phyloP scores from a whole-genome alignment of 2,329 filamentous ascomycete genomes.

The Apiospora koreana region DNA sequence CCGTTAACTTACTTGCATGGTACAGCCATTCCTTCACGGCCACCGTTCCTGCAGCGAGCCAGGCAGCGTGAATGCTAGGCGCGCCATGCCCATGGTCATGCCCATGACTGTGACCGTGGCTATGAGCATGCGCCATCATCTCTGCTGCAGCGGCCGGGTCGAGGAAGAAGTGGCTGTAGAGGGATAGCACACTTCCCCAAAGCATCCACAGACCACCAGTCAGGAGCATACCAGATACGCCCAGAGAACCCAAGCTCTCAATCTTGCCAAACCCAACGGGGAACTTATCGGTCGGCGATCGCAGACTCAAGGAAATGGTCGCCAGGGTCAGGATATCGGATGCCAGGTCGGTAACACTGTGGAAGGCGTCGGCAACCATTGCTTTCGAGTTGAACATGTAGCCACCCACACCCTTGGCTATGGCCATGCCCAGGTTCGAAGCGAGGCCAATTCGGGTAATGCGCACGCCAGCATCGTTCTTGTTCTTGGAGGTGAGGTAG shows the following conservation, averaged over 20 bases:
- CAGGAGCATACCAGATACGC: conserved; percentile 88
- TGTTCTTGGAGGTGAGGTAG: conserved; percentile 79
- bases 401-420: conserved; percentile 89
- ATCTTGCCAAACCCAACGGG: conserved; percentile 95
- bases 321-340: conserved; percentile 93
- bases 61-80: conserved; percentile 91
- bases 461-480: conserved; percentile 88
- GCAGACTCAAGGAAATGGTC: conserved; percentile 91
- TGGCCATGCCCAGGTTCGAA: conserved; percentile 91
- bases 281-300: conserved; percentile 79
- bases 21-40: conserved; percentile 96
- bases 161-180: conserved; percentile 73
- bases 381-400: conserved; percentile 95
- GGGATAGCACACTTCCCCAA: conserved; percentile 68
- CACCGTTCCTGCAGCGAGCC: conserved; percentile 89
- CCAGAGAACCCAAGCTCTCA: conserved; percentile 92
- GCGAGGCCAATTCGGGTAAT: conserved; percentile 88
- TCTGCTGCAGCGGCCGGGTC: conserved; percentile 59
- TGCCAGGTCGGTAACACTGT: conserved; percentile 91
- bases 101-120: conserved; percentile 61
- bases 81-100: conserved; percentile 69
- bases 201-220: conserved; percentile 92
- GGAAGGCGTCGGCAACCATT: conserved; percentile 90
- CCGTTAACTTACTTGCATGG: conserved; percentile 74
- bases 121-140: conserved; percentile 56